A percentile compares a stretch with the other conserved stretches of the same genome.
These are phyloP conservation scores for Evernia prunastri DNA, from an alignment of 495 filamentous ascomycete genomes.

Conservation along the genomic window DNA sequence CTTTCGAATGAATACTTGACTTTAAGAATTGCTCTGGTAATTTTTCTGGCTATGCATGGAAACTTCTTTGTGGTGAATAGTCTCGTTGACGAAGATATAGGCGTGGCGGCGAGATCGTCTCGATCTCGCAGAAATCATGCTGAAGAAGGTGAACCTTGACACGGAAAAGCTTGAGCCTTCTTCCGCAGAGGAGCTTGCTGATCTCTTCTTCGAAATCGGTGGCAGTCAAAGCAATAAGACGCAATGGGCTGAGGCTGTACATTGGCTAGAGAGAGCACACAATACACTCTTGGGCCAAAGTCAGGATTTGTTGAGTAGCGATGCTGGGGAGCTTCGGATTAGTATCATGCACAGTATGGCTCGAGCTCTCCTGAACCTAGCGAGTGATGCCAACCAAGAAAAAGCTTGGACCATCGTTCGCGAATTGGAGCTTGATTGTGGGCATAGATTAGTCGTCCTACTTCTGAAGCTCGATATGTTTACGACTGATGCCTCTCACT, in stretches of 20 bases:
- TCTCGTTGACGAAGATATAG: slow-evolving; percentile 37
- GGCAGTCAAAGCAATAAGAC: slow-evolving; percentile 45
- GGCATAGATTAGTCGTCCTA: slow-evolving; percentile 55
- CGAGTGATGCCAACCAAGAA: slow-evolving; percentile 35
- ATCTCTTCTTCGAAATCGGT: slow-evolving; percentile 69
- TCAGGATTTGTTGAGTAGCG: slow-evolving; percentile 49
- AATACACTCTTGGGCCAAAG: slow-evolving; percentile 51
- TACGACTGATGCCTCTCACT: slow-evolving; percentile 28
- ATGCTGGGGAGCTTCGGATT: slow-evolving; percentile 57
- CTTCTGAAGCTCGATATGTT: slow-evolving; percentile 66
- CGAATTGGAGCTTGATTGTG: slow-evolving; percentile 53
- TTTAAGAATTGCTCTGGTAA: slow-evolving; percentile 62
- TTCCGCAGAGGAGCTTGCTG: slow-evolving; percentile 58
- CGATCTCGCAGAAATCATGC: slow-evolving; percentile 74
- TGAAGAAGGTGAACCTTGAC: slow-evolving; percentile 47
- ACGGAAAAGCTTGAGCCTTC: slow-evolving; percentile 39
- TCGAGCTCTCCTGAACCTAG: slow-evolving; percentile 39
- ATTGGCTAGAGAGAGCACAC: slow-evolving; percentile 70
- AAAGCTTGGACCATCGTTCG: slow-evolving; percentile 53
- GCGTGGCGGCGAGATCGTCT: slow-evolving; percentile 63
- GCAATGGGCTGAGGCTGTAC: slow-evolving; percentile 50
- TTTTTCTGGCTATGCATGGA: not conserved
- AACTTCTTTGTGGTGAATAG: not conserved
- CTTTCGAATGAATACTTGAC: slow-evolving; percentile 62
- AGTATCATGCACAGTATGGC: slow-evolving; percentile 57